These are phyloP conservation scores for Pleurotus cornucopiae DNA, from an alignment of 768 basidiomycete genomes.

Conservation along the genomic window DNA sequence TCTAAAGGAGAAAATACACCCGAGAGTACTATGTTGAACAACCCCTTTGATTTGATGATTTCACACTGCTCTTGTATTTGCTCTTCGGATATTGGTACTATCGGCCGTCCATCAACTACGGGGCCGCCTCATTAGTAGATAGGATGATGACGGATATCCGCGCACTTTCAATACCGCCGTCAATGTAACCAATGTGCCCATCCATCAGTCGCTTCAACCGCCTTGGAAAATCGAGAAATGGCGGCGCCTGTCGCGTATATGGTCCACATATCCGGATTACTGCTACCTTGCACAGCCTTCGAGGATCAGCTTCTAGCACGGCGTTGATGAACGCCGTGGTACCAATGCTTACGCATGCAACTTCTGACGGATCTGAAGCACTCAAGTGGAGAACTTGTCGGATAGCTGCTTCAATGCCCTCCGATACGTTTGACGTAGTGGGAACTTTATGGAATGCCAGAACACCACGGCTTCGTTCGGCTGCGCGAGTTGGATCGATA, in stretches of 20 bases:
- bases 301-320: conserved; percentile 51
- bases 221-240: conserved; percentile 34
- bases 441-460: conserved; percentile 41
- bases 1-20: conserved; percentile 32
- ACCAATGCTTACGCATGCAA: conserved; percentile 55
- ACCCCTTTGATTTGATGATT: conserved; percentile 23
- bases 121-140: neutral
- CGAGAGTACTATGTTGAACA: conserved; percentile 24
- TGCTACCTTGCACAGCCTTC: conserved; percentile 54
- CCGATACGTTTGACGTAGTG: conserved; percentile 55
- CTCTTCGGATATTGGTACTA: conserved; percentile 32
- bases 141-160: conserved; percentile 1
- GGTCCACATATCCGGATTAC: conserved; percentile 62
- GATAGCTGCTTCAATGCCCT: conserved; percentile 53
- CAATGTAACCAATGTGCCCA: conserved; percentile 28
- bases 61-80: conserved; percentile 42
- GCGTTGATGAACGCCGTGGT: conserved; percentile 64
- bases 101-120: conserved; percentile 24
- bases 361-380: conserved; percentile 24
- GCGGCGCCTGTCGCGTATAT: conserved; percentile 53
- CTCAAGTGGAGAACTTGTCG: conserved; percentile 36
- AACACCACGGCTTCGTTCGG: conserved; percentile 28
- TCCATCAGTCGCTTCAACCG: conserved; percentile 24
- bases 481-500: conserved; percentile 22
- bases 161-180: conserved; percentile 40